These are phyloP conservation scores for Sporothrix euskadiensis DNA, from an alignment of 2,329 filamentous ascomycete genomes.

Conservation along the genomic window DNA sequence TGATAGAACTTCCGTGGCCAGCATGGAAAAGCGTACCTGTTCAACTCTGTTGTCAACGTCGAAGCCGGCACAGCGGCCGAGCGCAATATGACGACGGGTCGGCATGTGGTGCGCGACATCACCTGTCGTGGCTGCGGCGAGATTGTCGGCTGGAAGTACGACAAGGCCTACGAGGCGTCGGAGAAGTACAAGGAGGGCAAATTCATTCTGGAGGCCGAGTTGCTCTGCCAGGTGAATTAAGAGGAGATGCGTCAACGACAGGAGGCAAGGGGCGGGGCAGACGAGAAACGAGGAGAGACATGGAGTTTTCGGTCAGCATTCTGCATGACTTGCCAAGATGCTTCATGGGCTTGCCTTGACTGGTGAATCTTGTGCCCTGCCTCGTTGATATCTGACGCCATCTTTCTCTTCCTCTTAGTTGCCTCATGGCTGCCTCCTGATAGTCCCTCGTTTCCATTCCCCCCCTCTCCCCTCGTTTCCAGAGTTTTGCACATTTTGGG, in stretches of 20 bases:
- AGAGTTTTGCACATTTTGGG: not conserved
- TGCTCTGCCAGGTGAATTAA: slow-evolving; percentile 75
- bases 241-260: slow-evolving; percentile 1
- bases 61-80: slow-evolving; percentile 81
- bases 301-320: not conserved
- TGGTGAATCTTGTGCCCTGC: not conserved
- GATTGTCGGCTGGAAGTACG: slow-evolving; percentile 97
- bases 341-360: not conserved
- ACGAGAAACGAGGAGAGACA: not conserved
- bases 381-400: not conserved
- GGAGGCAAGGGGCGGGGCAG: not conserved
- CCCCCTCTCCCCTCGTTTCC: not conserved
- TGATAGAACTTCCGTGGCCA: slow-evolving; percentile 92
- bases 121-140: slow-evolving; percentile 86
- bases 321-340: not conserved
- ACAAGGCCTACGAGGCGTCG: slow-evolving; percentile 86
- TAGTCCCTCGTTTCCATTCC: not conserved
- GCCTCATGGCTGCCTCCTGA: not conserved
- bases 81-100: slow-evolving; percentile 96
- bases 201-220: slow-evolving; percentile 90
- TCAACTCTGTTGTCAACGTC: slow-evolving; percentile 91
- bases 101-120: slow-evolving; percentile 93
- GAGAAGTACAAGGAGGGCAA: slow-evolving; percentile 99
- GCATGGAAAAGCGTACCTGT: slow-evolving; percentile 96
- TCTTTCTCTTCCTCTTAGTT: not conserved